A percentile compares a stretch with the other conserved stretches of the same genome.
Conservation (phyloP, 768 basidiomycete species). For the Lentinula detonsa region DNA sequence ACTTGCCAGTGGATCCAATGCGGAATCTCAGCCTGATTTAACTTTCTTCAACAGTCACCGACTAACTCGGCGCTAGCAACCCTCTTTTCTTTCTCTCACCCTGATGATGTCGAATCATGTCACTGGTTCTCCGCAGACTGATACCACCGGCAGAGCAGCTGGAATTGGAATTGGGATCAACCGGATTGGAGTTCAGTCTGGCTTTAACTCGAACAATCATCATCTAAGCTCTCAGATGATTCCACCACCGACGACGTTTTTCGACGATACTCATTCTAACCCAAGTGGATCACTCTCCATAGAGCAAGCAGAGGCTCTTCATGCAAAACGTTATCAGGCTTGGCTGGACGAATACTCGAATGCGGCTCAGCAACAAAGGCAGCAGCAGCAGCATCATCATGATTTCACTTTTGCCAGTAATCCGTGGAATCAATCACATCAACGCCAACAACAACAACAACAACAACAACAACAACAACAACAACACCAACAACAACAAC, state of each 20-base stretch:
- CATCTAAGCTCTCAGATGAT: neutral
- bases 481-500: neutral
- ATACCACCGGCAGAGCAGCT: neutral
- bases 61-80: neutral
- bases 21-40: constrained; percentile 2
- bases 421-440: neutral
- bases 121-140: constrained; percentile 3
- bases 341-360: neutral
- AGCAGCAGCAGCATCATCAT: neutral
- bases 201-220: constrained; percentile 1
- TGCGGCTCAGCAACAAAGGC: neutral
- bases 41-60: neutral
- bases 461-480: neutral
- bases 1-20: constrained; percentile 1
- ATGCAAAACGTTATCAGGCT: neutral
- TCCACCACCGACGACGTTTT: neutral
- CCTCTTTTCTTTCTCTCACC: neutral
- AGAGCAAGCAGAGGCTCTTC: neutral
- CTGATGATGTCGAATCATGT: neutral
- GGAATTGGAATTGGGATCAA: neutral
- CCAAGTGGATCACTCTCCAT: neutral
- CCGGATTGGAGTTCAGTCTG: neutral
- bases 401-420: constrained; percentile 3
- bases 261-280: neutral
- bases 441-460: neutral